Conservation (phyloP, 2,329 filamentous ascomycete genomes). For the Didymella exigua region DNA sequence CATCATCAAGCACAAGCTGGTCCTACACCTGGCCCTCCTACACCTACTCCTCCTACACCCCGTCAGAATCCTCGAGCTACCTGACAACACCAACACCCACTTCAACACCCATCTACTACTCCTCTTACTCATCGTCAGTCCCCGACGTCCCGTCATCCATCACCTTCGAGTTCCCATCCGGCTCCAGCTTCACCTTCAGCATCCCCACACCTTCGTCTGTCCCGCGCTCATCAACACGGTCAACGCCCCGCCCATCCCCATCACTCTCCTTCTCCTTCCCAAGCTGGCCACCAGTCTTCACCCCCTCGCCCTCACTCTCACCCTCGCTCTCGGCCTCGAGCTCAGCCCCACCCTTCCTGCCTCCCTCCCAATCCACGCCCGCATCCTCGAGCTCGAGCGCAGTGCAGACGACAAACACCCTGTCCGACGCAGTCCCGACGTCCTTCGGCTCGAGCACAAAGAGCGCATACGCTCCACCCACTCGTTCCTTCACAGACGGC, state of each 20-base stretch:
- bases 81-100: not conserved
- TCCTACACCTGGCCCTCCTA: not conserved
- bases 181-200: constrained; percentile 1
- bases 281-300: not conserved
- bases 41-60: not conserved
- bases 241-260: not conserved
- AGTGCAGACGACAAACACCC: not conserved
- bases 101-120: constrained; percentile 1
- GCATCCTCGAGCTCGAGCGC: not conserved
- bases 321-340: not conserved
- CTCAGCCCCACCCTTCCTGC: not conserved
- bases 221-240: not conserved
- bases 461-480: not conserved
- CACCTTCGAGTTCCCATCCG: constrained; percentile 7
- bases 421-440: constrained; percentile 3
- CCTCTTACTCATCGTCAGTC: not conserved
- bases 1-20: constrained; percentile 3
- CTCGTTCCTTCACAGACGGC: not conserved
- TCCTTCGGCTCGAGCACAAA: not conserved
- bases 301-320: not conserved
- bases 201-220: not conserved
- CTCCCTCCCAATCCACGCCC: not conserved
- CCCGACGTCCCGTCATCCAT: constrained; percentile 1
- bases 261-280: not conserved
- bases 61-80: not conserved